phyloP scores from a whole-genome alignment of 2,329 filamentous ascomycete species.

The Talaromyces sp. region DNA sequence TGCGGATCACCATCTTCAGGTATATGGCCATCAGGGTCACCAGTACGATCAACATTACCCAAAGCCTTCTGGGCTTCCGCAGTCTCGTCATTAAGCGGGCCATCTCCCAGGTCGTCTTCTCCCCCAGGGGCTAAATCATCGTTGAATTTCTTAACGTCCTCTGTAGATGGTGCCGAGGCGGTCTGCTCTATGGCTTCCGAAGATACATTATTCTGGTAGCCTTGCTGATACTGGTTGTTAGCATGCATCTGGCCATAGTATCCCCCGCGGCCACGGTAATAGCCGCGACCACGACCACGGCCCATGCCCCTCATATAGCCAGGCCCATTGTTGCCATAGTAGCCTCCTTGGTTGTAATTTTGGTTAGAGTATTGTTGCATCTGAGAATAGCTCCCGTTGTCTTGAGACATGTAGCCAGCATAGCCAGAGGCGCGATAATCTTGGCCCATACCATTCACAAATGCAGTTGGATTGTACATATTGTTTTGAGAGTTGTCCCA shows the following conservation, averaged over 20 bases:
- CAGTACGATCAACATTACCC: background rate
- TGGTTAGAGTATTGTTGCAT: slow-evolving; percentile 50
- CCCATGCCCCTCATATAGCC: slow-evolving; percentile 59
- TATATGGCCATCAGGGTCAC: background rate
- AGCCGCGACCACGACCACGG: slow-evolving; percentile 61
- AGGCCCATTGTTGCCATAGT: slow-evolving; percentile 64
- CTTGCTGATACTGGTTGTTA: slow-evolving; percentile 30
- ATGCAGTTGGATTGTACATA: slow-evolving; percentile 77
- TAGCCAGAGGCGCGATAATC: slow-evolving; percentile 75
- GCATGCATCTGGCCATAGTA: slow-evolving; percentile 35
- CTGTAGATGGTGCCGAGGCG: slow-evolving; percentile 10
- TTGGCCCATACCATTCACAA: slow-evolving; percentile 69
- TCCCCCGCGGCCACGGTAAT: slow-evolving; percentile 32
- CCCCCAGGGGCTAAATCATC: slow-evolving; percentile 31
- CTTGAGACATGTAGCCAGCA: slow-evolving; percentile 63
- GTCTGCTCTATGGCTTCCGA: slow-evolving; percentile 22
- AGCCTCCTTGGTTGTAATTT: slow-evolving; percentile 68
- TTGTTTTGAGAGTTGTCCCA: slow-evolving; percentile 71
- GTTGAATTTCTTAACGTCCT: slow-evolving; percentile 25
- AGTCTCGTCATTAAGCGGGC: slow-evolving; percentile 15
- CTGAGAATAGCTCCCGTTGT: slow-evolving; percentile 79
- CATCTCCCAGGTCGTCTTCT: slow-evolving; percentile 25
- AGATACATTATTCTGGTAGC: slow-evolving; percentile 27
- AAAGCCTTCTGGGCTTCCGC: background rate
- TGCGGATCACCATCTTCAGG: background rate